phyloP scores from a whole-genome alignment of 352 stramenopile species.

The Phytophthora boehmeriae region DNA sequence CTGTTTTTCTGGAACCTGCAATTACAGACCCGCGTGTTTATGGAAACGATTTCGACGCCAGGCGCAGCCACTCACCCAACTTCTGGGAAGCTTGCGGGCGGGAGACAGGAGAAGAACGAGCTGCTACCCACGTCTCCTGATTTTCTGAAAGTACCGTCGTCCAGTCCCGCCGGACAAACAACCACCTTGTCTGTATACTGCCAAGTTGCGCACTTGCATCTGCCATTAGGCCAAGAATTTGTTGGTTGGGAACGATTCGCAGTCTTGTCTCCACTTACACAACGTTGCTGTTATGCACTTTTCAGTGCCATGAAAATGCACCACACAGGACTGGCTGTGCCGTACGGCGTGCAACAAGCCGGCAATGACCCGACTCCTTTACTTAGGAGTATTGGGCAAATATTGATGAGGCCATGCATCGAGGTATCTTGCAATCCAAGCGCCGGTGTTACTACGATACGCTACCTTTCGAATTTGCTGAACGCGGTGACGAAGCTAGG shows the following conservation, averaged over 20 bases:
- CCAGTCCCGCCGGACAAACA: conserved; percentile 10
- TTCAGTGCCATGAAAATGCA: conserved; percentile 43
- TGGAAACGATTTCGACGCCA: conserved; percentile 10
- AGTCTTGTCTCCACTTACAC: conserved; percentile 51
- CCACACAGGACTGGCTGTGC: conserved; percentile 34
- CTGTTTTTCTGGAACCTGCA: conserved; percentile 53
- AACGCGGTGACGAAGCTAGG: conserved; percentile 19
- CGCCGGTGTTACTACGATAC: conserved; percentile 6
- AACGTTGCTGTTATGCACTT: conserved; percentile 56
- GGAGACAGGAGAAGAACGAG: conserved; percentile 21
- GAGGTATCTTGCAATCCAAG: conserved; percentile 28
- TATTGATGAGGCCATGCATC: conserved; percentile 42
- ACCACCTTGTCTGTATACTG: conserved; percentile 25
- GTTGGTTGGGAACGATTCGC: conserved; percentile 38
- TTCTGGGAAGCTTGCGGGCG: conserved; percentile 6
- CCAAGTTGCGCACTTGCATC: conserved; percentile 45
- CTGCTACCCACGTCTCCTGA: conserved; percentile 18
- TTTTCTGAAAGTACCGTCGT: conserved; percentile 2
- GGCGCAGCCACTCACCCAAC: conserved; percentile 9
- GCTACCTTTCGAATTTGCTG: conserved; percentile 17
- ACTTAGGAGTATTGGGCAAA: conserved; percentile 30
- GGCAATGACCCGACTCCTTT: conserved; percentile 10
- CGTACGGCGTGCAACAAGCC: conserved; percentile 14
- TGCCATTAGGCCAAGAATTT: conserved; percentile 58
- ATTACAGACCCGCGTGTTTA: conserved; percentile 32